A percentile compares a stretch with the other conserved stretches of the same genome.
phyloP scores from a whole-genome alignment of 257 asterid genomes.

The Dorcoceras hygrometricum region DNA sequence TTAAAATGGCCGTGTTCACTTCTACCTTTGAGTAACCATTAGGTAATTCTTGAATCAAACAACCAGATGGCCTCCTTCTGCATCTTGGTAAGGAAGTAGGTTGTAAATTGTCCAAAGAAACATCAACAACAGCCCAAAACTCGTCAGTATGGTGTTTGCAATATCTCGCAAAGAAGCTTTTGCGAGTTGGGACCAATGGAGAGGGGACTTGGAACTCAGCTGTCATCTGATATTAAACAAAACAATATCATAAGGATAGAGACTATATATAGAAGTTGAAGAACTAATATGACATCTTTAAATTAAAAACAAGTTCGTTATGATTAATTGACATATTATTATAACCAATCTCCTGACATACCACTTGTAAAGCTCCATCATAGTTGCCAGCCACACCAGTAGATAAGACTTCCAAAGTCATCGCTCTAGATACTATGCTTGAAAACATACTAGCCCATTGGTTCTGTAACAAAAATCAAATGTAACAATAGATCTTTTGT shows the following conservation, averaged over 20 bases:
- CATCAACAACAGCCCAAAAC: conserved; percentile 78
- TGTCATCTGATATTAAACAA: conserved; percentile 50
- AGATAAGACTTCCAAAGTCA: conserved; percentile 81
- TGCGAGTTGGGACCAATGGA: conserved; percentile 73
- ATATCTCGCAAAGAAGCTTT: conserved; percentile 66
- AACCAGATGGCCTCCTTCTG: conserved; percentile 76
- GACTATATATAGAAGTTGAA: neutral
- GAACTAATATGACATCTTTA: neutral
- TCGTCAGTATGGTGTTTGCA: conserved; percentile 78
- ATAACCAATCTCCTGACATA: conserved; percentile 10
- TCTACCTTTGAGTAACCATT: conserved; percentile 80
- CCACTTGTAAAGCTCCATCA: conserved; percentile 88
- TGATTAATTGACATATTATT: neutral
- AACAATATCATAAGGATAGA: neutral
- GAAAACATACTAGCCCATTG: conserved; percentile 86
- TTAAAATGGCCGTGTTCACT: neutral
- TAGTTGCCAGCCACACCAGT: conserved; percentile 88
- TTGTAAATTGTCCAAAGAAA: conserved; percentile 61
- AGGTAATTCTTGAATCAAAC: conserved; percentile 72
- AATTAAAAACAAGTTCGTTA: neutral
- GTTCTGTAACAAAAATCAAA: conserved; percentile 41
- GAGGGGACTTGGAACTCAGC: conserved; percentile 86
- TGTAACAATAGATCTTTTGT: neutral
- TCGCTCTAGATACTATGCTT: conserved; percentile 75
- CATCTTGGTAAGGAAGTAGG: conserved; percentile 52